Conservation (phyloP, 495 filamentous ascomycete genomes). For the Antarctomyces pellizariae region DNA sequence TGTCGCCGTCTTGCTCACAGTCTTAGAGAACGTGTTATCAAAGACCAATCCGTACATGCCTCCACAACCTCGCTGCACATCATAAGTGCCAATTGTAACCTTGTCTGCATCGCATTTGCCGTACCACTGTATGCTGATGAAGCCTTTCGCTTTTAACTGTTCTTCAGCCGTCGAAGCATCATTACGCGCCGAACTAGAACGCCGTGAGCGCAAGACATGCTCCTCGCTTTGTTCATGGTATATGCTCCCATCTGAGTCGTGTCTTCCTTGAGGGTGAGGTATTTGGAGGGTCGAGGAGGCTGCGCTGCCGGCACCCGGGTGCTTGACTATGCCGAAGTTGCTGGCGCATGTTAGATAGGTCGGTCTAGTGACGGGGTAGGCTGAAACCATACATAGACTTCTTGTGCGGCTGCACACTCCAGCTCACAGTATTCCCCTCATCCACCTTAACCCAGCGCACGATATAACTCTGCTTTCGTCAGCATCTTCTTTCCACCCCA, state of each 20-base stretch:
- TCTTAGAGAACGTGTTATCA: slow-evolving; percentile 96
- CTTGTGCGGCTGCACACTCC: slow-evolving; percentile 92
- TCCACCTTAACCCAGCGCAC: slow-evolving; percentile 91
- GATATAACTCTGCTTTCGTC: slow-evolving; percentile 56
- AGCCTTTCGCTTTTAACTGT: slow-evolving; percentile 61
- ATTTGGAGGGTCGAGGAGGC: slow-evolving; percentile 1
- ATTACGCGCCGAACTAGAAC: slow-evolving; percentile 15
- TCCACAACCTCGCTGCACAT: slow-evolving; percentile 44
- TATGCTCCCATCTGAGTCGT: slow-evolving; percentile 23
- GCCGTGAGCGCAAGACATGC: too few species aligned
- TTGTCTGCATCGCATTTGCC: slow-evolving; percentile 93
- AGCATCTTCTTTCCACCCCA: slow-evolving; percentile 1
- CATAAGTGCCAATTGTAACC: slow-evolving; percentile 75
- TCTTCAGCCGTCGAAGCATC: slow-evolving; percentile 42
- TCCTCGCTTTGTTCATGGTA: too few species aligned
- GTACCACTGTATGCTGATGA: slow-evolving; percentile 69
- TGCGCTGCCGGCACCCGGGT: slow-evolving; percentile 48
- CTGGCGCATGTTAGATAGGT: slow-evolving; percentile 12
- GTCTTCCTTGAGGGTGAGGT: too few species aligned
- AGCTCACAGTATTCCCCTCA: slow-evolving; percentile 76
- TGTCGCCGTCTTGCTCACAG: slow-evolving; percentile 79
- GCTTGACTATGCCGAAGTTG: slow-evolving; percentile 94
- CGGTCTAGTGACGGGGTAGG: slow-evolving; percentile 1
- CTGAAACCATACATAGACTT: slow-evolving; percentile 47
- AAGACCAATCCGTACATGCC: slow-evolving; percentile 95